Conservation (phyloP, 2,329 filamentous ascomycete genomes). For the Colletotrichum noveboracense region DNA sequence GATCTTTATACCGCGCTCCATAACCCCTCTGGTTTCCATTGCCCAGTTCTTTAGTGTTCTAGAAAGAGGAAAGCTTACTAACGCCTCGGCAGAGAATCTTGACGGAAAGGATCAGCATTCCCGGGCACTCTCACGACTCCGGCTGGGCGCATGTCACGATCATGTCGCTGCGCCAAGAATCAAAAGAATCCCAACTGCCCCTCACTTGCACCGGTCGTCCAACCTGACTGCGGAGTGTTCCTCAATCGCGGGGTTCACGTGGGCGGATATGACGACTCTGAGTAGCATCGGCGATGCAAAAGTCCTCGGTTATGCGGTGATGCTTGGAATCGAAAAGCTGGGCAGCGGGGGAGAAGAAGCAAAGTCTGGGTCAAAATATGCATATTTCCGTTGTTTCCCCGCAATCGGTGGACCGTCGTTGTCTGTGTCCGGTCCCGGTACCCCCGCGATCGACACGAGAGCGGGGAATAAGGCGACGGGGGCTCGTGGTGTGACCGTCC, state of each 20-base stretch:
- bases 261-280: neutral
- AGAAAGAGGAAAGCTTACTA: neutral
- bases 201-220: neutral
- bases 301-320: neutral
- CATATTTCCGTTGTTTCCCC: neutral
- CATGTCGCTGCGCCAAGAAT: neutral
- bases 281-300: neutral
- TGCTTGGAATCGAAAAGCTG: neutral
- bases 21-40: neutral
- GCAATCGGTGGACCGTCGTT: neutral
- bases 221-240: too few species aligned
- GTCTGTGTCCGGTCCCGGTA: neutral
- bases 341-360: constrained; percentile 3
- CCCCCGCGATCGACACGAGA: constrained; percentile 1
- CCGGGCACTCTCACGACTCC: neutral
- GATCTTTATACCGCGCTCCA: neutral
- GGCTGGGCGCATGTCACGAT: constrained; percentile 11
- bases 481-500: neutral
- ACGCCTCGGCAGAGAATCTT: neutral
- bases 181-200: neutral
- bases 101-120: neutral
- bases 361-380: neutral
- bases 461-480: neutral
- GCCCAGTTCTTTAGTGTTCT: neutral
- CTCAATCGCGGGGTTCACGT: neutral